phyloP scores from a whole-genome alignment of 108 stramenopile species.

The Cyclostephanos invisitatus region DNA sequence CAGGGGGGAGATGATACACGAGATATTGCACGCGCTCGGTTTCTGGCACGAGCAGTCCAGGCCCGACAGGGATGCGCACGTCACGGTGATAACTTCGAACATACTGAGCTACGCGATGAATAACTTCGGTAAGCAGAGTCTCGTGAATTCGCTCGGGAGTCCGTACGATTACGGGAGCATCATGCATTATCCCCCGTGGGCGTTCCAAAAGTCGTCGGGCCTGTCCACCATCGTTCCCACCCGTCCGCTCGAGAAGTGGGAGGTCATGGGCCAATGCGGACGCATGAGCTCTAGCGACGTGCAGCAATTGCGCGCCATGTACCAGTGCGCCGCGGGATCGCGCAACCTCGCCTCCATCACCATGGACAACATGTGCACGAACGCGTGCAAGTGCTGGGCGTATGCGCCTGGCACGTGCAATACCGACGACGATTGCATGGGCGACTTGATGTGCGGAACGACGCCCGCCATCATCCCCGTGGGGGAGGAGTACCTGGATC shows the following conservation, averaged over 20 bases:
- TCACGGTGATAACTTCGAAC: conserved; percentile 36
- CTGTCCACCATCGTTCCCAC: conserved; percentile 16
- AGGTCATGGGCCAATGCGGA: conserved; percentile 44
- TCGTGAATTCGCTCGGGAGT: conserved; percentile 35
- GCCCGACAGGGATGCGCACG: conserved; percentile 54
- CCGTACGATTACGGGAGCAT: conserved; percentile 52
- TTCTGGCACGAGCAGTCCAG: conserved; percentile 62
- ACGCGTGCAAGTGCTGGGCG: conserved; percentile 50
- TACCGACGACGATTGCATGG: conserved; percentile 53
- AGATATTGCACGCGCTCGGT: conserved; percentile 55
- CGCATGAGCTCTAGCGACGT: conserved; percentile 41
- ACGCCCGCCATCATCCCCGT: not conserved
- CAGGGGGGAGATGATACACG: conserved; percentile 44
- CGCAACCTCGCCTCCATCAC: conserved; percentile 7
- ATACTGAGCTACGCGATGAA: conserved; percentile 13
- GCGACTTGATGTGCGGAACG: conserved; percentile 38
- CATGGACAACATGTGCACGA: conserved; percentile 37
- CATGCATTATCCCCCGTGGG: conserved; percentile 50
- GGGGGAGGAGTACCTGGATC: conserved; percentile 1
- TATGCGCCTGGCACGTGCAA: conserved; percentile 30
- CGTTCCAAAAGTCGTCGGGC: conserved; percentile 30
- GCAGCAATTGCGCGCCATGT: conserved; percentile 36
- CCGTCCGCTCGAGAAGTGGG: conserved; percentile 13
- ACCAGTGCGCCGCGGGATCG: conserved; percentile 45
- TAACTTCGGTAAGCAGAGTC: conserved; percentile 33